These are phyloP conservation scores for Cryptococcus jaspeensis DNA, from an alignment of 1,284 basidiomycete genomes.

Conservation along the genomic window DNA sequence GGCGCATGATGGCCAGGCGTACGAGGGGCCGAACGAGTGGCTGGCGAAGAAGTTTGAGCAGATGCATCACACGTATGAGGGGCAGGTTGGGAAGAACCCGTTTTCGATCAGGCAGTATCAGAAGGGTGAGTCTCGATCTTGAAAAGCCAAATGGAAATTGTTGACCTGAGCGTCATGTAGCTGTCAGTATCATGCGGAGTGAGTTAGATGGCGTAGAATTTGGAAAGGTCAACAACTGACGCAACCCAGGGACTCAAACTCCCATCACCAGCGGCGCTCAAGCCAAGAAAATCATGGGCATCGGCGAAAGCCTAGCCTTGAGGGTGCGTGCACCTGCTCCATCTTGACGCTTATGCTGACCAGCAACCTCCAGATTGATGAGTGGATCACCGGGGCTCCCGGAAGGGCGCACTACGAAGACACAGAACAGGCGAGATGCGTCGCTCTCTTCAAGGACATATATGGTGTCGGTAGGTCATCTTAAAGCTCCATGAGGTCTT, in stretches of 20 bases:
- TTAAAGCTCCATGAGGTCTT: not conserved
- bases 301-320: conserved; percentile 70
- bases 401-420: conserved; percentile 45
- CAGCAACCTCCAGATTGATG: conserved; percentile 38
- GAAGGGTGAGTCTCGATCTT: conserved; percentile 20
- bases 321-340: conserved; percentile 57
- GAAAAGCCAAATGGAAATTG: not conserved
- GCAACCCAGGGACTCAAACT: conserved; percentile 55
- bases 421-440: conserved; percentile 33
- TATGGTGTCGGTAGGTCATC: conserved; percentile 72
- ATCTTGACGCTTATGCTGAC: not conserved
- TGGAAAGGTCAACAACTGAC: not conserved
- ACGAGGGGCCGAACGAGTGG: conserved; percentile 44
- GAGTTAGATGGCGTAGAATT: no score
- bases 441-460: conserved; percentile 66
- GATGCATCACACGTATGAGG: conserved; percentile 40
- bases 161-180: conserved; percentile 5
- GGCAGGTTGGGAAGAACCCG: conserved; percentile 36
- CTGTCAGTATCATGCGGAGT: conserved; percentile 42
- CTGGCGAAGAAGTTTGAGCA: conserved; percentile 46
- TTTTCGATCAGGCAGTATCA: conserved; percentile 42
- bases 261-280: conserved; percentile 65
- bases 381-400: conserved; percentile 38
- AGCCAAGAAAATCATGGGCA: conserved; percentile 63
- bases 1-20: conserved; percentile 26